phyloP scores from a whole-genome alignment of 768 basidiomycete species.

The Cyathus striatus region DNA sequence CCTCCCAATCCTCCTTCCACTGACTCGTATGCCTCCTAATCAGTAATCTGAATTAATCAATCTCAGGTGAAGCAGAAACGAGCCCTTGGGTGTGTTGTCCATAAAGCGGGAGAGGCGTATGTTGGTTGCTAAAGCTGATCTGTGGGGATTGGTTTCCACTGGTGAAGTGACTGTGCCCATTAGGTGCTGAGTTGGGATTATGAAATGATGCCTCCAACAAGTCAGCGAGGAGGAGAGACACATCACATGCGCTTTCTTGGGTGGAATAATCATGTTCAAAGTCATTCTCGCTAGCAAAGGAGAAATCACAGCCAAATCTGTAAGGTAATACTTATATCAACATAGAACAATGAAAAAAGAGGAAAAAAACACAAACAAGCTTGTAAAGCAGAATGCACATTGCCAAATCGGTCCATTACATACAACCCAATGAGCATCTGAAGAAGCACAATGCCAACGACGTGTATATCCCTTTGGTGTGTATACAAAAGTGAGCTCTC shows the following conservation, averaged over 20 bases:
- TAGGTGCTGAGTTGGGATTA: slow-evolving; percentile 1
- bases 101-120: slow-evolving; percentile 11
- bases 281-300: slow-evolving; percentile 45
- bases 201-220: slow-evolving; percentile 38
- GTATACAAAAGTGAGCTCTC: slow-evolving; percentile 72
- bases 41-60: slow-evolving; percentile 54
- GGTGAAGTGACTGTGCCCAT: slow-evolving; percentile 17
- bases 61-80: slow-evolving; percentile 57
- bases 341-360: neutral
- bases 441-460: slow-evolving; percentile 70
- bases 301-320: slow-evolving; percentile 44
- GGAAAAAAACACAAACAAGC: slow-evolving; percentile 36
- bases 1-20: slow-evolving; percentile 94
- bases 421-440: slow-evolving; percentile 82
- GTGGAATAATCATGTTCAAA: slow-evolving; percentile 54
- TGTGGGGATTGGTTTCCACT: slow-evolving; percentile 17
- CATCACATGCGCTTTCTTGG: slow-evolving; percentile 51
- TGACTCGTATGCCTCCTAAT: slow-evolving; percentile 59
- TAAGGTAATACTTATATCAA: neutral
- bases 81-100: slow-evolving; percentile 49
- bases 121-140: too few species aligned
- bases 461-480: slow-evolving; percentile 76
- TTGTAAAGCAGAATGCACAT: slow-evolving; percentile 53
- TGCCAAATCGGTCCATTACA: slow-evolving; percentile 49
- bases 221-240: slow-evolving; percentile 56